Conservation (phyloP, 495 filamentous ascomycete genomes). For the Ramalina intermedia region DNA sequence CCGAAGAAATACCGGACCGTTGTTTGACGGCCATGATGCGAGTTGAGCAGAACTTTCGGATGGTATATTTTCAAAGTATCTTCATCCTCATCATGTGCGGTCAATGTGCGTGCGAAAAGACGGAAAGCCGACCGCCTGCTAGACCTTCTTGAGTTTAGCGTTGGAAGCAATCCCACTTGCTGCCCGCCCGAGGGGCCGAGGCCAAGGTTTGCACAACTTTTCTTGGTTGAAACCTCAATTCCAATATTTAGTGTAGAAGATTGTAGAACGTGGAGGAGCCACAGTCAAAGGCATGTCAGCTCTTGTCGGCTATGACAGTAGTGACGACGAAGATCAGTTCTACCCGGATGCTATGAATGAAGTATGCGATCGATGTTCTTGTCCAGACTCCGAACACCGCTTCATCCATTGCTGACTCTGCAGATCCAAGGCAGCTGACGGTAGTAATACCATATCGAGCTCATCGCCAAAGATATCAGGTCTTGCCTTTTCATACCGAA, state of each 20-base stretch:
- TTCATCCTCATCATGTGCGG: not conserved
- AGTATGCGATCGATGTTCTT: slow-evolving; percentile 1
- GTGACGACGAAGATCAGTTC: slow-evolving; percentile 50
- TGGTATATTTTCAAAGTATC: too few relatives aligned
- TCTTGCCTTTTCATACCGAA: not conserved
- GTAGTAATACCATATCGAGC: too few relatives aligned
- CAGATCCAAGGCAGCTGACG: slow-evolving; percentile 4
- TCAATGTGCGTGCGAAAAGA: not conserved
- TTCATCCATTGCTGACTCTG: slow-evolving; percentile 3
- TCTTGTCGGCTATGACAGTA: slow-evolving; percentile 61
- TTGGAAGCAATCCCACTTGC: too few relatives aligned
- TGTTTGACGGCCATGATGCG: slow-evolving; percentile 39
- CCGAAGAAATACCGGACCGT: slow-evolving; percentile 63
- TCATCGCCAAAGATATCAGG: too few relatives aligned
- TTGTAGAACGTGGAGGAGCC: too few relatives aligned
- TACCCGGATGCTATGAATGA: not conserved
- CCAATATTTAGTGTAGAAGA: too few relatives aligned
- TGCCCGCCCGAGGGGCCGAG: too few relatives aligned
- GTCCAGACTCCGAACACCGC: not conserved
- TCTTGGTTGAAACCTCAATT: too few relatives aligned
- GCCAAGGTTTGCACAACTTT: too few relatives aligned
- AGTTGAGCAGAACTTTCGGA: too few relatives aligned
- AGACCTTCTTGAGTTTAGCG: not conserved
- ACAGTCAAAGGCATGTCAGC: slow-evolving; percentile 37
- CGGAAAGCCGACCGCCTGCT: not conserved